Base-by-base conservation (phyloP, 1,284 basidiomycete genomes). In the Apiotrichum sp. region DNA sequence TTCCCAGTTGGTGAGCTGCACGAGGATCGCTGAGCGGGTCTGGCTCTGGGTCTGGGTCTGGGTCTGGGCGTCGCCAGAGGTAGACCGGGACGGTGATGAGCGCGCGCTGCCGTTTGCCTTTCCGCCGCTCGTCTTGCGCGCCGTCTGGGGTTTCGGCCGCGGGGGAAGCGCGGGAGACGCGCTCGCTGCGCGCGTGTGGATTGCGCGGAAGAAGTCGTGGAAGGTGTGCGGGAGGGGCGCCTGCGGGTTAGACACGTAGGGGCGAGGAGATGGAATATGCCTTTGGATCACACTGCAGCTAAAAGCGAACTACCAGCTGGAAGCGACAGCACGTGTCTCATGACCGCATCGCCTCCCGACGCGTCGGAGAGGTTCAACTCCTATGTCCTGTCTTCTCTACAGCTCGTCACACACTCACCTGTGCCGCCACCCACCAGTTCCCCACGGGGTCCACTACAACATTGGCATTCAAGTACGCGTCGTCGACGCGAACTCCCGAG, bases 1-100 rank as follows among this genome's bases (percentile, higher is more conserved):
- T 33, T 62, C 57, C 58, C 64, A 68, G n/a, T 65, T 68, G 6
- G 73, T 75, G 39, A 75, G 59, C 62, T 75, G 73, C 4, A 75
- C 65, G 8, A 73, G 42, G 39, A 75, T 64, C 3, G 63, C 69
- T 8, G 41, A 16, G 22, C 22, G 22, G 22, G 22, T 22, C 22
- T 22, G 22, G 22, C 22, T 22, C 22, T 22, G 40, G 36, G 42
- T 8, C 14, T 6, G 6, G 33, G 22, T 6, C 16, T 22, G 22
- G 22, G 22, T 22, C 22, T 22, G 22, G 22, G 22, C 22, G 22
- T 22, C 22, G 22, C 22, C 22, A 22, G 22, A 22, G 22, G 22
- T 22, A 22, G 22, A 22, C 22, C 22, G 22, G 22, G 22, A 22
- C 22, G 22, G 22, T 38, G 36, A 13, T 38, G 7, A 8, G 36